These are phyloP conservation scores for Seiridium unicorne DNA, from an alignment of 2,329 filamentous ascomycete genomes.

Conservation along the genomic window DNA sequence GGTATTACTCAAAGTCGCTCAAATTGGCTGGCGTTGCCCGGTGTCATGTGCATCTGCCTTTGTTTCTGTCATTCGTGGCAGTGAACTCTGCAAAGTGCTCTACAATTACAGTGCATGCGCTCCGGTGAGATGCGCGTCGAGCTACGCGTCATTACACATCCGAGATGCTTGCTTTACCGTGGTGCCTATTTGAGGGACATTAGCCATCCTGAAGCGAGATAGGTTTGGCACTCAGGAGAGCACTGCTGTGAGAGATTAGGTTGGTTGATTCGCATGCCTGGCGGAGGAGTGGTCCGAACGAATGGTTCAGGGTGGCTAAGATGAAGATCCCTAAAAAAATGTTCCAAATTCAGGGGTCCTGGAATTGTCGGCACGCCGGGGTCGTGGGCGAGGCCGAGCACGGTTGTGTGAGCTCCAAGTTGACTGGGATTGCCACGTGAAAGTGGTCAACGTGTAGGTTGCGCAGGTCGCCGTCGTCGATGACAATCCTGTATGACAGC, in stretches of 20 bases:
- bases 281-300: background rate
- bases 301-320: background rate
- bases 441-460: background rate
- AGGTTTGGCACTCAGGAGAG: background rate
- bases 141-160: background rate
- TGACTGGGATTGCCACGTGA: slow-evolving; percentile 3
- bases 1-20: too few species aligned
- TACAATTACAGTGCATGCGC: background rate
- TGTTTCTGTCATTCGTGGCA: background rate
- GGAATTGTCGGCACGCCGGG: slow-evolving; percentile 1
- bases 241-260: too few species aligned
- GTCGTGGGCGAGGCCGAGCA: background rate
- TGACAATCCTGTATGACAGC: too few species aligned
- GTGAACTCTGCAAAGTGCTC: background rate
- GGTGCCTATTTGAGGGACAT: background rate
- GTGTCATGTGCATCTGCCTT: too few species aligned
- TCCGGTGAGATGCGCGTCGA: background rate
- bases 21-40: too few species aligned
- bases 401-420: background rate
- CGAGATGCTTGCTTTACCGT: background rate
- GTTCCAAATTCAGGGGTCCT: background rate
- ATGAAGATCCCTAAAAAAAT: background rate
- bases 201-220: background rate
- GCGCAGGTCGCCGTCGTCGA: too few species aligned
- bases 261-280: background rate